Evolutionary conservation across 208 protist species (phyloP), one percentile per base, ranked within the genome.

Genomic region (Trypanosoma caninum): DNA sequence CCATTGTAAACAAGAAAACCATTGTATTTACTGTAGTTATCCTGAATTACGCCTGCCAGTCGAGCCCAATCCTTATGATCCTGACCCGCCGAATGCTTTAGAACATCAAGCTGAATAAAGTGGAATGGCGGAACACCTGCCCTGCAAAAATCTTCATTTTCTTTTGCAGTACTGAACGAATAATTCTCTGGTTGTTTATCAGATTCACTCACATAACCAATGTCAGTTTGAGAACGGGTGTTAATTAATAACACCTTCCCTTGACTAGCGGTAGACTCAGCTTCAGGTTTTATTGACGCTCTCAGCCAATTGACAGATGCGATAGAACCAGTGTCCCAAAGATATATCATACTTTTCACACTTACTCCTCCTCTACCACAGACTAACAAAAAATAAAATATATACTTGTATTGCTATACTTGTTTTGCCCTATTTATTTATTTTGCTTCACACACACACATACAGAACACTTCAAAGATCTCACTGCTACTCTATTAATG

Each of bases 1-100:
- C 97, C 97, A 46, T 97, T 95, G 31, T 98, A 59, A 22, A 99
- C 80, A 37, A 99, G 97, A 75, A 99, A 99, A n/a, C 96, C 97
- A 69, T 97, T 80, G 79, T 98, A 99, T 13, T 77, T 23, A 47
- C 93, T 50, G 64, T 97, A 98, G 37, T 95, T 58, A 14, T 69
- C 51, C 41, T 81, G 56, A 28, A 97, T 92, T 2, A 89, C 50
- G 45, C 50, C 27, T 25, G 79, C 91, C 25, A 98, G 67, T 23
- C 56, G 28, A 37, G 93, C 33, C 87, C 91, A 97, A 65, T 85
- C 76, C 11, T 76, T 59, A 20, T 72, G 74, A 0, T 57, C 72
- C 37, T 89, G 80, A 38, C 85, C 85, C 2, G 77, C 75, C 9
- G 82, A 92, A n/a, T 85, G 66, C 46, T 80, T 89, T 40, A 89